These are phyloP conservation scores for Saccharomycopsis javanensis DNA, from an alignment of 805 yeast genomes.

Conservation along the genomic window DNA sequence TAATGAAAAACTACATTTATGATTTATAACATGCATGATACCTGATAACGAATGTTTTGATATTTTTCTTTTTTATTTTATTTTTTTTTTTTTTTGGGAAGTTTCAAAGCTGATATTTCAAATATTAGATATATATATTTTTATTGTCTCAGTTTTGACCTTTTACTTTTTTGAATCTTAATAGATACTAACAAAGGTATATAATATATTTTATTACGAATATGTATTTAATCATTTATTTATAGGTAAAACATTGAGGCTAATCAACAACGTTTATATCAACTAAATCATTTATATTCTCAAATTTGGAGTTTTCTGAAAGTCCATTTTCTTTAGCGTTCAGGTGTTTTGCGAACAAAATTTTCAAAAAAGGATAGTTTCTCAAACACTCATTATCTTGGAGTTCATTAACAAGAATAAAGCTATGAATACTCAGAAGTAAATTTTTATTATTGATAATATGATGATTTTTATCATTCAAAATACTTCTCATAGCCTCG, in stretches of 20 bases:
- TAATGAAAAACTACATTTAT: background rate
- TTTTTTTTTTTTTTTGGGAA: background rate
- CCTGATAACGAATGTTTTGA: background rate
- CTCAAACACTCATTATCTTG: background rate
- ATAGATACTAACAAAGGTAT: too few relatives aligned
- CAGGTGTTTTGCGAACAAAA: slow-evolving; percentile 2
- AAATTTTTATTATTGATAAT: background rate
- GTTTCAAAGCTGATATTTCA: background rate
- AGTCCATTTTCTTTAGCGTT: slow-evolving; percentile 45
- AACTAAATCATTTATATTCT: background rate
- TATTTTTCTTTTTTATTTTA: background rate
- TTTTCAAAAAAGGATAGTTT: slow-evolving; percentile 7
- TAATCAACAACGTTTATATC: background rate
- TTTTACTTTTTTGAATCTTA: too few relatives aligned
- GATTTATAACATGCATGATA: background rate
- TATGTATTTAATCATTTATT: background rate
- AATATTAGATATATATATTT: too few relatives aligned
- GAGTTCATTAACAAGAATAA: background rate
- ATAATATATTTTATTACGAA: background rate
- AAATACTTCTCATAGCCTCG: background rate
- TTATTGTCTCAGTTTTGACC: background rate
- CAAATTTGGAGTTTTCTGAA: slow-evolving; percentile 22
- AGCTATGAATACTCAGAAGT: background rate
- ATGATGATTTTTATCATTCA: background rate
- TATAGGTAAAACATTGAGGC: background rate